phyloP scores from a whole-genome alignment of 768 basidiomycete genomes.

The Xerocomus brunneocitrinus region DNA sequence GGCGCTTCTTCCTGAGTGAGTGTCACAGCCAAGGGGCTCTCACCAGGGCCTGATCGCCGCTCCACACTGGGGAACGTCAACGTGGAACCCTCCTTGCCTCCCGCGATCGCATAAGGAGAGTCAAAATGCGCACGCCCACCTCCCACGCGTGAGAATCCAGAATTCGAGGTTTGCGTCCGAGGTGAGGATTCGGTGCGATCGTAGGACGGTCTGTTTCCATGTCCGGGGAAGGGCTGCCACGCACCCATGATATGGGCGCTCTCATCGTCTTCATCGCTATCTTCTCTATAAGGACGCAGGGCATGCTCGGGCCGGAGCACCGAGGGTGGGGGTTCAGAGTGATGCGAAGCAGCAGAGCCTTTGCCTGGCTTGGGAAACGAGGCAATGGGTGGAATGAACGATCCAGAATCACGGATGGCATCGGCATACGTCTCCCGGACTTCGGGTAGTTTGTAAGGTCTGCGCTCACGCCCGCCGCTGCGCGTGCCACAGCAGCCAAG shows the following conservation, averaged over 20 bases:
- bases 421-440: slow-evolving; percentile 24
- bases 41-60: slow-evolving; percentile 30
- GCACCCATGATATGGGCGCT: slow-evolving; percentile 88
- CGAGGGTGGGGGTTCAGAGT: slow-evolving; percentile 55
- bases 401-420: slow-evolving; percentile 39
- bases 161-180: slow-evolving; percentile 30
- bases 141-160: slow-evolving; percentile 82
- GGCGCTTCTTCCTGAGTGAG: slow-evolving; percentile 36
- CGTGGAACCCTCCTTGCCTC: slow-evolving; percentile 46
- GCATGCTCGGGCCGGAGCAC: slow-evolving; percentile 80
- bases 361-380: slow-evolving; percentile 27
- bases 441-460: slow-evolving; percentile 23
- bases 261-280: slow-evolving; percentile 67
- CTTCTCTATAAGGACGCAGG: slow-evolving; percentile 68
- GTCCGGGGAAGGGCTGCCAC: slow-evolving; percentile 73
- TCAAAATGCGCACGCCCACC: slow-evolving; percentile 87
- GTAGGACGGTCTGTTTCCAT: slow-evolving; percentile 21
- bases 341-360: slow-evolving; percentile 32
- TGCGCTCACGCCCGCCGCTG: slow-evolving; percentile 28
- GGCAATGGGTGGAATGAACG: slow-evolving; percentile 43
- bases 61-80: slow-evolving; percentile 66
- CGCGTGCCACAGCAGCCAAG: slow-evolving; percentile 61
- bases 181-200: slow-evolving; percentile 27
- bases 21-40: slow-evolving; percentile 19
- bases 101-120: slow-evolving; percentile 74